Base-by-base conservation (phyloP, 2,329 filamentous ascomycete genomes). In the Trichophyton mentagrophytes region DNA sequence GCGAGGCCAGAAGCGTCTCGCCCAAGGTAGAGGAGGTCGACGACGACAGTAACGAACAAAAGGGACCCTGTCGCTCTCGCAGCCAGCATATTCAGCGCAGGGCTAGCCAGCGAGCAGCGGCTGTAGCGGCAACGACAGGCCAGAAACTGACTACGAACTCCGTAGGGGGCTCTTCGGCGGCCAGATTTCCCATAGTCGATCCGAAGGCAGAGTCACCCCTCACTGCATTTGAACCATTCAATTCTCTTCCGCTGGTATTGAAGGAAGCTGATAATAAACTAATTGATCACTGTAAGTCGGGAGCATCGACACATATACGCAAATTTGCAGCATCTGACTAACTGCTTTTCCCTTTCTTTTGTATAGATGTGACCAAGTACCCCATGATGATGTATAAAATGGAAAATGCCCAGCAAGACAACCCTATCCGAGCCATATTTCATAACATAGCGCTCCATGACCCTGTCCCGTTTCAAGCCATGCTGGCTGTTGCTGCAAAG, bases 321-420 rank as follows among this genome's bases (percentile, higher is more conserved):
- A 38, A 5, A 22, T 15, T 11, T 17, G 11, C 9, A 53, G 22
- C 27, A 22, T 42, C 33, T 36, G 17, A 6, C 20, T 59, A 47
- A 56, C 44, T 58, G 27, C 40, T 55, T 49, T 27, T 6, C 33
- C 57, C 15, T 25, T 42, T n/a, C 3, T 42, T 42, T 53, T 55
- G 1, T n/a, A 8, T 63, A 71, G 69, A 69, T 65, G 66, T 70
- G 44, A 66, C 68, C 27, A 69, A 66, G 13, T 71, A 71, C 60
- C 69, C 69, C n/a, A 66, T 69, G 30, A 71, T 70, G 69, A 71
- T 71, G 69, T 71, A 71, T 61, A 71, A 70, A 59, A 68, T 71
- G 61, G 66, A 64, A 58, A 65, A 66, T 42, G 63, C 65, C 1
- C 60, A 67, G 7, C 65, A 67, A 47, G 63, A 67, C 36, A 70